phyloP scores from a whole-genome alignment of 2,329 filamentous ascomycete genomes.

The Penicillium freii region DNA sequence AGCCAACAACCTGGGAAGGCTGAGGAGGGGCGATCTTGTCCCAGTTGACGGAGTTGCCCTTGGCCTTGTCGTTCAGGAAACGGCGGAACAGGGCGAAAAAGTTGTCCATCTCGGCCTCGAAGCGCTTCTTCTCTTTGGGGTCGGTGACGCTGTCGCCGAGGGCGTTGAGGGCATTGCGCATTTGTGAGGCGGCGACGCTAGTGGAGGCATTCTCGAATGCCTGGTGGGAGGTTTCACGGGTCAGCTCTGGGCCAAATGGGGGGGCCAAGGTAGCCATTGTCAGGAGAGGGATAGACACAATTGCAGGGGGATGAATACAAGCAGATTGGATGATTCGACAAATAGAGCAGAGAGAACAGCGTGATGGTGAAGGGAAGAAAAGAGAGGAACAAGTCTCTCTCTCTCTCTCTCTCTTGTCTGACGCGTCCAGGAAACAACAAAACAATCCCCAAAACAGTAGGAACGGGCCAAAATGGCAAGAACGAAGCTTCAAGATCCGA shows the following conservation, averaged over 20 bases:
- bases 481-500: neutral
- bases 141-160: conserved; percentile 88
- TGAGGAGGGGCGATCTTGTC: conserved; percentile 93
- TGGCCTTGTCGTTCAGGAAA: conserved; percentile 98
- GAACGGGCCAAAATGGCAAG: neutral
- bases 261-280: conserved; percentile 3
- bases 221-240: conserved; percentile 49
- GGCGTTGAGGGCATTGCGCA: conserved; percentile 95
- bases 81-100: conserved; percentile 98
- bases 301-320: neutral
- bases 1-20: conserved; percentile 90
- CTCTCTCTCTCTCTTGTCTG: neutral
- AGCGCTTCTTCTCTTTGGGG: conserved; percentile 70
- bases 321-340: neutral
- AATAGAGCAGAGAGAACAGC: neutral
- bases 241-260: conserved; percentile 6
- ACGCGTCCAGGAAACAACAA: neutral
- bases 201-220: conserved; percentile 99
- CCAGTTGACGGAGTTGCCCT: conserved; percentile 95
- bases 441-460: neutral
- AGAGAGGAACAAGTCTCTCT: neutral
- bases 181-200: conserved; percentile 95
- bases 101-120: conserved; percentile 99
- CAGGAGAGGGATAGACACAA: neutral
- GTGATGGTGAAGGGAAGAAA: neutral